Conservation (phyloP, 768 basidiomycete genomes). For the Leccinellum luteum region DNA sequence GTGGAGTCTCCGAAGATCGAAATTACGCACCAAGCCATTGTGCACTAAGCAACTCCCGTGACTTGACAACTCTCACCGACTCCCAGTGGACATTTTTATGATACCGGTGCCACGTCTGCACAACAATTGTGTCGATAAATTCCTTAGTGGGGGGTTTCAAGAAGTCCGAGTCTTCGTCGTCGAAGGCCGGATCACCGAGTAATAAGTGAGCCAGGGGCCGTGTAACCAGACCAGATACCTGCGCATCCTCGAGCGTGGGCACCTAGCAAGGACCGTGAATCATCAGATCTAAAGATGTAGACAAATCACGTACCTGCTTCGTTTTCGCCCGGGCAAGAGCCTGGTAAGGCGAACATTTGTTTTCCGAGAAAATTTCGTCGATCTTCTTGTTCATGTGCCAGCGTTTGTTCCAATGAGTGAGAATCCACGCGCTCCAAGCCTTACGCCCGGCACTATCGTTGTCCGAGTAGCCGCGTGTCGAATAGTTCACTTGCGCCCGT, state of each 20-base stretch:
- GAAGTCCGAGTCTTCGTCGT: neutral
- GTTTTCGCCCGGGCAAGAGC: neutral
- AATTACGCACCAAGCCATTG: neutral
- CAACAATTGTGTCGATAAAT: neutral
- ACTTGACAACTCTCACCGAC: neutral
- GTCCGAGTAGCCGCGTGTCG: neutral
- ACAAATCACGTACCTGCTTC: neutral
- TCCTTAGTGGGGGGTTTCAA: neutral
- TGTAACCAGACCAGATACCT: neutral
- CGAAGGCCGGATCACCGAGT: neutral
- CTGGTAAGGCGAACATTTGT: neutral
- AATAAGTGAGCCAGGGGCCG: neutral
- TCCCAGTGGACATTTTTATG: neutral
- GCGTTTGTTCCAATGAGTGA: neutral
- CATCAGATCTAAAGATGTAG: neutral
- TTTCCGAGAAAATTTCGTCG: neutral
- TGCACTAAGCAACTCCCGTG: neutral
- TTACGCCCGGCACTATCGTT: neutral
- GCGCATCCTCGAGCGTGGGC: neutral
- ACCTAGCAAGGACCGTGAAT: neutral
- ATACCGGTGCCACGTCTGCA: neutral
- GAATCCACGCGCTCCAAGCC: neutral
- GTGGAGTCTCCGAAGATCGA: neutral
- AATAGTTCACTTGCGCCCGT: neutral
- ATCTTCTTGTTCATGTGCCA: neutral